These are phyloP conservation scores for Ophiobolus disseminans DNA, from an alignment of 2,329 filamentous ascomycete genomes.

Conservation along the genomic window DNA sequence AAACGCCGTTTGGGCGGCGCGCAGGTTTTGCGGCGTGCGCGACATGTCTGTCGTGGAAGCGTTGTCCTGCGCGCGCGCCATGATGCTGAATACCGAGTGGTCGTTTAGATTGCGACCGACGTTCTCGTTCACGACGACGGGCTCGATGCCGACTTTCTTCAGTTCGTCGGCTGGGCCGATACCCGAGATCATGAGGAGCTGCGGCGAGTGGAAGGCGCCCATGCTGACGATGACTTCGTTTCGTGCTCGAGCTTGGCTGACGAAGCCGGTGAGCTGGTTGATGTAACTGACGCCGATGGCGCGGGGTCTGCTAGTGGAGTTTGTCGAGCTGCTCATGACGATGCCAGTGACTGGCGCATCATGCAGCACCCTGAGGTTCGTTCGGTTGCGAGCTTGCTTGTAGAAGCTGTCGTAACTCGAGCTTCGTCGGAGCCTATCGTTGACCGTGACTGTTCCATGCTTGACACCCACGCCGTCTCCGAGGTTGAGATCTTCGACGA, in stretches of 20 bases:
- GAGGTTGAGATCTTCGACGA: constrained; percentile 43
- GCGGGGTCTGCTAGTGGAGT: constrained; percentile 13
- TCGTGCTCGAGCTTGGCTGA: constrained; percentile 35
- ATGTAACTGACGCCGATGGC: constrained; percentile 39
- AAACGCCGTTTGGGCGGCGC: constrained; percentile 33
- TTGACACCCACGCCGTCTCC: constrained; percentile 41
- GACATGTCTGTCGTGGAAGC: constrained; percentile 35
- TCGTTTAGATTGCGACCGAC: constrained; percentile 38
- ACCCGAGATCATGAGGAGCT: constrained; percentile 50
- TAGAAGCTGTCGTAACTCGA: constrained; percentile 44
- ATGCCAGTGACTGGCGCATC: constrained; percentile 38
- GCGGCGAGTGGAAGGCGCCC: constrained; percentile 47
- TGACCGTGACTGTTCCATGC: constrained; percentile 37
- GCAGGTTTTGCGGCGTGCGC: constrained; percentile 27
- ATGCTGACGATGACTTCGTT: constrained; percentile 41
- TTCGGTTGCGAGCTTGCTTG: constrained; percentile 32
- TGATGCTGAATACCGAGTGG: constrained; percentile 36
- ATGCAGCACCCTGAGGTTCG: constrained; percentile 38
- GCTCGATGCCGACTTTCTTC: constrained; percentile 28
- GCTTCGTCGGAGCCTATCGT: constrained; percentile 26
- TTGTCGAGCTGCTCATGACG: constrained; percentile 18
- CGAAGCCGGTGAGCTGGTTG: constrained; percentile 30
- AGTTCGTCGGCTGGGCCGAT: constrained; percentile 41
- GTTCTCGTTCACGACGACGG: constrained; percentile 39
- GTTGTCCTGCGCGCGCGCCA: constrained; percentile 29